phyloP scores from a whole-genome alignment of 2,329 filamentous ascomycete genomes.

The Phaeosphaeriaceae sp. region DNA sequence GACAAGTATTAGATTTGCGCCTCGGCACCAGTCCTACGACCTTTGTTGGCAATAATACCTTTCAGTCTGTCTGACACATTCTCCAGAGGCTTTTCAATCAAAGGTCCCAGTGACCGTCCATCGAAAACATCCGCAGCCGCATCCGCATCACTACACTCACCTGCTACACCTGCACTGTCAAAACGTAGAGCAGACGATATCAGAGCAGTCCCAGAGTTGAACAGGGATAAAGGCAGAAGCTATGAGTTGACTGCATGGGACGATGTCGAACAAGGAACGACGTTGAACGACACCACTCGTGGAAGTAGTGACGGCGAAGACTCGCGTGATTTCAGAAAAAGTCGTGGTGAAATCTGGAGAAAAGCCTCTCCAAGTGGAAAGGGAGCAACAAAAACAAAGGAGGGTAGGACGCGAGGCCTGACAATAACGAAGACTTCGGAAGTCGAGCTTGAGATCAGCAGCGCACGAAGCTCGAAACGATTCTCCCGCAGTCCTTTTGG shows the following conservation, averaged over 20 bases:
- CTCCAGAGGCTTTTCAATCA: slow-evolving; percentile 21
- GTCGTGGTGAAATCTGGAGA: slow-evolving; percentile 13
- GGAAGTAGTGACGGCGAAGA: slow-evolving; percentile 3
- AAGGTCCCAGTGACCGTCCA: slow-evolving; percentile 4
- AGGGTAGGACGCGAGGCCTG: slow-evolving; percentile 17
- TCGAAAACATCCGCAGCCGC: slow-evolving; percentile 1
- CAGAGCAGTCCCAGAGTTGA: slow-evolving; percentile 17
- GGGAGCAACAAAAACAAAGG: neutral
- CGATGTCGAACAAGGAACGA: slow-evolving; percentile 9
- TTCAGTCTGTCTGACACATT: slow-evolving; percentile 26
- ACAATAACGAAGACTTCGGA: slow-evolving; percentile 28
- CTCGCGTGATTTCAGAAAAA: neutral
- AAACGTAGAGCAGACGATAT: slow-evolving; percentile 22
- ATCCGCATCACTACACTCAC: neutral
- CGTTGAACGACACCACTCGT: slow-evolving; percentile 2
- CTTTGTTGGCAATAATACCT: slow-evolving; percentile 35
- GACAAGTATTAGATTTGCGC: slow-evolving; percentile 32
- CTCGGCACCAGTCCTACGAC: slow-evolving; percentile 40
- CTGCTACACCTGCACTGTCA: slow-evolving; percentile 10
- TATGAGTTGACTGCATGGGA: slow-evolving; percentile 34
- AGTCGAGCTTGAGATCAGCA: slow-evolving; percentile 18
- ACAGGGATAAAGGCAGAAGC: slow-evolving; percentile 19
- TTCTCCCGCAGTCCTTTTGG: neutral
- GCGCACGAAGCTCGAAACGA: neutral
- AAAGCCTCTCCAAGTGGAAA: slow-evolving; percentile 11